Evolutionary conservation across 768 basidiomycete genomes (phyloP), one percentile per base, ranked within the genome.

Genomic region (Candolleomyces efflorescens): DNA sequence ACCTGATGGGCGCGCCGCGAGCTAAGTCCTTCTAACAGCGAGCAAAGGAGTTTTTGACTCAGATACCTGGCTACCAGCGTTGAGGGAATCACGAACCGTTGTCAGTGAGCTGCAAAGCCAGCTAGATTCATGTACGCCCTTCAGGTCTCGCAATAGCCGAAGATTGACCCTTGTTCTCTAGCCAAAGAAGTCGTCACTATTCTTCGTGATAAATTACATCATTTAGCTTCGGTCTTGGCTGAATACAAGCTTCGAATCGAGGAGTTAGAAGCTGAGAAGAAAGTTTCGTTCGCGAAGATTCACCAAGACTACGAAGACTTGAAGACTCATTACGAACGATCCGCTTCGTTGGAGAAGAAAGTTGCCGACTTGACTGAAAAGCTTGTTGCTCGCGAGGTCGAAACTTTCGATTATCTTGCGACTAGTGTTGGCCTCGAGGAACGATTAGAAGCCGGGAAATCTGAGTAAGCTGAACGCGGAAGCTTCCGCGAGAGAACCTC

Each of bases 131-230:
- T 71, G 74, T 75, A 55, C 27, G 64, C 47, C 46, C 46, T 17
- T 27, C 39, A 26, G 36, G 9, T 13, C 27, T n/a, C 41, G 2
- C n/a, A n/a, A 7, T 39, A 23, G 18, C 41, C 41, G 41, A 27
- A 22, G 17, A 20, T n/a, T 22, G 22, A 32, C 50, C 23, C n/a
- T 13, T 37, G n/a, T 10, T 20, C n/a, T 56, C 2, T 39, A 78
- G 75, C 76, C 3, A 67, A 70, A 32, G 68, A 74, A 44, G 74
- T 76, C 5, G 72, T 67, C 3, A 75, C 77, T 43, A 63, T 78
- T 3, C 65, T 77, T 1, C 70, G 76, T 22, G 72, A 75, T 55
- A 77, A 77, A 55, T 64, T 75, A 0, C 68, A 73, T 46, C 60
- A 70, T 48, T 64, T 72, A 17, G 66, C 72, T 1, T 63, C 68